Evolutionary conservation across 2,329 filamentous ascomycete species (phyloP), one percentile per base, ranked within the genome.

Genomic region (Fusarium sterilihyphosum): DNA sequence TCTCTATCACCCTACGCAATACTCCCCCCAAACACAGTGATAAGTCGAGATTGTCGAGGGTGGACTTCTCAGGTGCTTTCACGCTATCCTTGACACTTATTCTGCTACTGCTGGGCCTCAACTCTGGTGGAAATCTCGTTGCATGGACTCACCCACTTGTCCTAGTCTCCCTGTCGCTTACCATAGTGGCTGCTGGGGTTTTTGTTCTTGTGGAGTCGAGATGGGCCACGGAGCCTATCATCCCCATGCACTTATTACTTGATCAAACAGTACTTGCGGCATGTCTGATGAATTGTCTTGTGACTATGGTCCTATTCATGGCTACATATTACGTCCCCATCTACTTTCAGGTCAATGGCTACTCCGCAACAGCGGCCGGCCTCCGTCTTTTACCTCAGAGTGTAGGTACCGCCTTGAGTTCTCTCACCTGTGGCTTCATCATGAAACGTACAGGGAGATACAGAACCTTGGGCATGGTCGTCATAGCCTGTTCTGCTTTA

Each of bases 361-460:
- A 17, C 54, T 46, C 54, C 6, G 35, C 40, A 4, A 58, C 54
- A 20, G 29, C 40, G 2, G 22, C 54, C 0, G 54, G 54, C 3
- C 29, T 58, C 5, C 38, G 54, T 26, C 54, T 58, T 2, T 24
- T 58, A 3, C 40, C 54, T 2, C 54, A 58, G 2, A 58, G 54
- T 24, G 8, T 26, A 35, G 54, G 54, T 1, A 58, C 54, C 1
- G 54, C 54, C 10, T 1, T 58, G 2, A 58, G 29, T 17, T 58
- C 54, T 24, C 38, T 46, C 2, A 35, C 17, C 3, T 58, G 54
- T 17, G 38, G 54, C 5, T 35, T 33, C 16, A 16, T 35, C 2
- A 35, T 58, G 54, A 58, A 58, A 46, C 40, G 29, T 2, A 35
- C 54, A 17, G 54, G 54, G 3, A 58, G 29, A 33, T 58, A 46